These are phyloP conservation scores for Cochlearia excelsa DNA, from an alignment of 345 rosid species.

Conservation along the genomic window DNA sequence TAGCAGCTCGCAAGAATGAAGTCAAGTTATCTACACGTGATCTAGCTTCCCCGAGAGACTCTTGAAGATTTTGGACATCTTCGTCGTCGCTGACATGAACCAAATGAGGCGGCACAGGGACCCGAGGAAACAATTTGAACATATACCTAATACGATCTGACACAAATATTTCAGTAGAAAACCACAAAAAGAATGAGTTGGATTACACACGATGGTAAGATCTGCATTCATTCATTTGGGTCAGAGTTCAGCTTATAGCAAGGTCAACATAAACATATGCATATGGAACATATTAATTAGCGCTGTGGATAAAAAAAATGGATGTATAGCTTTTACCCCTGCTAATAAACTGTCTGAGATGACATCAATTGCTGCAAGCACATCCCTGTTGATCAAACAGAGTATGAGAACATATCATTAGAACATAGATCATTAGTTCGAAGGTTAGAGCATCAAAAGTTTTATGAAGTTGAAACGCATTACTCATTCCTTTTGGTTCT, in stretches of 20 bases:
- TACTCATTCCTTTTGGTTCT: too few relatives aligned
- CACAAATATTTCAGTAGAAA: conserved; percentile 38
- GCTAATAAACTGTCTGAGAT: conserved; percentile 58
- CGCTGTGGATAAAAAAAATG: too few relatives aligned
- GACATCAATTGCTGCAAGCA: conserved; percentile 92
- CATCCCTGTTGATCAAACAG: conserved; percentile 69
- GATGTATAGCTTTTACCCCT: conserved; percentile 61
- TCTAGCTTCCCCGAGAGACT: conserved; percentile 87
- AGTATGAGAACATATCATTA: too few relatives aligned
- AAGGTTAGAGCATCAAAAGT: too few relatives aligned
- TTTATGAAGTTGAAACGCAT: too few relatives aligned
- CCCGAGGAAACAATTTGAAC: conserved; percentile 73
- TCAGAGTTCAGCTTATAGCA: neutral
- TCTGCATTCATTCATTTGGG: too few relatives aligned
- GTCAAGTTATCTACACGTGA: conserved; percentile 73
- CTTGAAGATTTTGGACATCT: conserved; percentile 71
- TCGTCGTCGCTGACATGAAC: conserved; percentile 54
- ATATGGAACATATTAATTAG: too few relatives aligned
- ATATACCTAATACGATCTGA: conserved; percentile 76
- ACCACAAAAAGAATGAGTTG: conserved; percentile 1
- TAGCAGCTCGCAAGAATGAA: conserved; percentile 83
- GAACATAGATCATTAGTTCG: too few relatives aligned
- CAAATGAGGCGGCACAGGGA: conserved; percentile 68
- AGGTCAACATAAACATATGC: too few relatives aligned
- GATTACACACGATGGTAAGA: too few relatives aligned